Percentiles rank a stretch among this genome's conserved stretches.
phyloP scores from a whole-genome alignment of 306 rosid species.

The Rosa rugosa region DNA sequence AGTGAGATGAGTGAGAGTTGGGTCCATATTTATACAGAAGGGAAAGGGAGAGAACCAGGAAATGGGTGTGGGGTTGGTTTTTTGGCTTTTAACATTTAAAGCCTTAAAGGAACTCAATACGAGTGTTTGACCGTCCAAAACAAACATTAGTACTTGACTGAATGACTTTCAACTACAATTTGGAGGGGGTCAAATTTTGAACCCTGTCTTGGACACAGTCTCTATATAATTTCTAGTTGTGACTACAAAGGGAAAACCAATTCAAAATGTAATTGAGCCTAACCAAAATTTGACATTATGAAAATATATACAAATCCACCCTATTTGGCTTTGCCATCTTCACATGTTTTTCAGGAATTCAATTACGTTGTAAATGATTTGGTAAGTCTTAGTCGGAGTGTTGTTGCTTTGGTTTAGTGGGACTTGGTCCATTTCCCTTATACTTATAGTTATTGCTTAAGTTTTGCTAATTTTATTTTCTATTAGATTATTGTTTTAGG shows the following conservation, averaged over 20 bases:
- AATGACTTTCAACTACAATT: not conserved
- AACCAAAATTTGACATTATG: not conserved
- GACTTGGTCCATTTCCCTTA: no score
- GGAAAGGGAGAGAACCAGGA: not conserved
- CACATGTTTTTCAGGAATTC: not conserved
- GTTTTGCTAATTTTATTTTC: no score
- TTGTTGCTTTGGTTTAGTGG: no score
- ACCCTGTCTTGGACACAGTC: not conserved
- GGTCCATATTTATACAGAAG: not conserved
- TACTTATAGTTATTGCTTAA: no score
- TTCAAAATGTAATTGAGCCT: not conserved
- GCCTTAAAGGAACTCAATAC: not conserved
- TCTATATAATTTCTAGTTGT: not conserved
- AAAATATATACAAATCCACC: not conserved
- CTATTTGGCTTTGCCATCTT: no score
- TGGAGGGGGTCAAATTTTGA: slow-evolving; percentile 1
- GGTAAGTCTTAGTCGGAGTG: no score
- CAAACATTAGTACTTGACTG: not conserved
- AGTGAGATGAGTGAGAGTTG: slow-evolving; percentile 5
- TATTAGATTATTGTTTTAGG: no score
- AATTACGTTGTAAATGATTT: not conserved
- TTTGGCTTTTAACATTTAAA: not conserved
- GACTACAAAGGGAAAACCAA: not conserved
- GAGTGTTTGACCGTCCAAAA: not conserved
- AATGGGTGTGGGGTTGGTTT: not conserved